Conservation (phyloP, 2,329 filamentous ascomycete species). For the Xylaria sp. region DNA sequence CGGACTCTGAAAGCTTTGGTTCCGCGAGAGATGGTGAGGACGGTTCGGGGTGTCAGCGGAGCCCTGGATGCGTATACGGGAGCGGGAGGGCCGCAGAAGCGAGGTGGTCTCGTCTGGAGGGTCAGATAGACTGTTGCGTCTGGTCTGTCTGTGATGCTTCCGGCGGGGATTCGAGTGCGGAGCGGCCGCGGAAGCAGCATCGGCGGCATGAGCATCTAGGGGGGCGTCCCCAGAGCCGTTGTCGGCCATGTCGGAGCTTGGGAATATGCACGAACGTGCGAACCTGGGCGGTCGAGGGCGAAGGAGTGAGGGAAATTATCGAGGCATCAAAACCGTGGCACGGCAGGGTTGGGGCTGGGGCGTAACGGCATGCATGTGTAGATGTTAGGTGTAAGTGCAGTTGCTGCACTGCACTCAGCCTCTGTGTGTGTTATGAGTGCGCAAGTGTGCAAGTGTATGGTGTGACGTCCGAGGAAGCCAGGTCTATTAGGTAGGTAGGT, state of each 20-base stretch:
- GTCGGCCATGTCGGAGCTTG: slow-evolving; percentile 39
- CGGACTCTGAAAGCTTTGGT: slow-evolving; percentile 60
- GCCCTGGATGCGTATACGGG: slow-evolving; percentile 56
- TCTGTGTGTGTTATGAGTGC: neutral
- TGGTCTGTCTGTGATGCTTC: slow-evolving; percentile 41
- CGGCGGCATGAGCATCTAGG: slow-evolving; percentile 35
- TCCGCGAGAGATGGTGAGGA: slow-evolving; percentile 49
- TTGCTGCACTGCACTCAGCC: no score
- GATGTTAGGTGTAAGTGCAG: neutral
- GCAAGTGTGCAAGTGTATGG: neutral
- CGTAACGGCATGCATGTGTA: neutral
- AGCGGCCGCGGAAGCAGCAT: slow-evolving; percentile 37
- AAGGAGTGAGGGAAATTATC: neutral
- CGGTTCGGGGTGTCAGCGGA: slow-evolving; percentile 43
- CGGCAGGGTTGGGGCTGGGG: neutral
- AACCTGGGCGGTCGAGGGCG: neutral
- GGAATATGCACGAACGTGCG: neutral
- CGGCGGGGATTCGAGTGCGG: slow-evolving; percentile 42
- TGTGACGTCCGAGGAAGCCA: neutral
- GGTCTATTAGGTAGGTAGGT: neutral
- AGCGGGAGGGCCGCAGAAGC: slow-evolving; percentile 55
- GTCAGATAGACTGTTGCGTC: slow-evolving; percentile 45
- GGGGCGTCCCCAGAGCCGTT: slow-evolving; percentile 35
- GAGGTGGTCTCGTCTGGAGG: slow-evolving; percentile 58
- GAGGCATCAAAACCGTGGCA: slow-evolving; percentile 7